A percentile compares a stretch with the other conserved stretches of the same genome.
Conservation (phyloP, 139 green algal species). For the Micromonas commoda region DNA sequence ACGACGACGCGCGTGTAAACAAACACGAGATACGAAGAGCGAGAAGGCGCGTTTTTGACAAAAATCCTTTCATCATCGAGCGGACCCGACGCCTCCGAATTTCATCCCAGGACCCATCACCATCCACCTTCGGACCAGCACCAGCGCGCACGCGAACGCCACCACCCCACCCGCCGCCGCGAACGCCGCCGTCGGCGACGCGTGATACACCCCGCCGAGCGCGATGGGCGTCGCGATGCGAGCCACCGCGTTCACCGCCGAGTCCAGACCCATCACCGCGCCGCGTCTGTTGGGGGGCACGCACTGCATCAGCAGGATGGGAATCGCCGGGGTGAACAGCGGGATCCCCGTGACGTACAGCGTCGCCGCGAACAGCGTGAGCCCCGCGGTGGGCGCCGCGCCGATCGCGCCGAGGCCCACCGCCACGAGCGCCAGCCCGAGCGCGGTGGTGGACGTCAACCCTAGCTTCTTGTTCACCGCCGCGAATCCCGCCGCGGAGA, state of each 20-base stretch:
- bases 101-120: not conserved
- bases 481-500: slow-evolving; percentile 15
- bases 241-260: slow-evolving; percentile 17
- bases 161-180: not conserved
- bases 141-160: not conserved
- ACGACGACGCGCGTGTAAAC: too few species aligned
- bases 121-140: not conserved
- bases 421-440: slow-evolving; percentile 17
- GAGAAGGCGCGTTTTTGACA: too few species aligned
- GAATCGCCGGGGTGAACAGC: slow-evolving; percentile 27
- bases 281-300: slow-evolving; percentile 22
- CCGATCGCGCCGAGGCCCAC: not conserved
- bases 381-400: not conserved
- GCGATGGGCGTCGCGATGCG: slow-evolving; percentile 12
- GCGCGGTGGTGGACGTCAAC: slow-evolving; percentile 16
- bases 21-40: too few species aligned
- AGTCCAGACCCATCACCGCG: slow-evolving; percentile 30
- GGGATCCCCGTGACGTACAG: slow-evolving; percentile 24
- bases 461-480: slow-evolving; percentile 2
- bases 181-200: not conserved
- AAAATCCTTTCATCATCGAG: not conserved
- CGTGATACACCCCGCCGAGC: not conserved
- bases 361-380: not conserved
- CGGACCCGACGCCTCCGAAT: not conserved
- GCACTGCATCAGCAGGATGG: slow-evolving; percentile 33